Evolutionary conservation across 2,329 filamentous ascomycete genomes (phyloP).

Genomic region (Ophiostoma ips): DNA sequence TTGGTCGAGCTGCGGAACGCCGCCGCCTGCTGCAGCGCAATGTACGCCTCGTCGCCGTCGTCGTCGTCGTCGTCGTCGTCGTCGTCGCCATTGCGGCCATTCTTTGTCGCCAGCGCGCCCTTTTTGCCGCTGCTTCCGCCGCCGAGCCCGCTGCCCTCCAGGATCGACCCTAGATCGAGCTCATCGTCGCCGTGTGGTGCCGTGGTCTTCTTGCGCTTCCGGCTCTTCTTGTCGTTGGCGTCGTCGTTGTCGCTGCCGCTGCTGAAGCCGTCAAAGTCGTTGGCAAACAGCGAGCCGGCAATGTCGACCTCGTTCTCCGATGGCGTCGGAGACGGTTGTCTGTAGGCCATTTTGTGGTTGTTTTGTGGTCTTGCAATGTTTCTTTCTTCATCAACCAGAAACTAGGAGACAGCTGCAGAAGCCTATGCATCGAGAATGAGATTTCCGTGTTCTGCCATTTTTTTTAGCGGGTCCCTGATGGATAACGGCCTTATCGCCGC

Average conservation of each 20-base stretch:
- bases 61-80: constrained; percentile 31
- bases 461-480: constrained; percentile 3
- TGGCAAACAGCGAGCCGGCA: constrained; percentile 58
- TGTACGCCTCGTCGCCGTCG: constrained; percentile 75
- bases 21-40: constrained; percentile 73
- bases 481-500: constrained; percentile 5
- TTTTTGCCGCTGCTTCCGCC: constrained; percentile 18
- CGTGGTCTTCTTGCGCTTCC: constrained; percentile 14
- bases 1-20: constrained; percentile 77
- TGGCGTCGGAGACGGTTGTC: constrained; percentile 63
- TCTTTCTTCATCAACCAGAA: background rate
- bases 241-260: constrained; percentile 32
- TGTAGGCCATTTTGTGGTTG: constrained; percentile 45
- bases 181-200: constrained; percentile 26
- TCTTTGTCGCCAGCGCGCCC: background rate
- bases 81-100: constrained; percentile 41
- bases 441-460: constrained; percentile 1
- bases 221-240: constrained; percentile 24
- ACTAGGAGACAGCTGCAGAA: background rate
- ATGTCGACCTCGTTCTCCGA: constrained; percentile 94
- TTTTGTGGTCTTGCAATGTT: background rate
- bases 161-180: constrained; percentile 46
- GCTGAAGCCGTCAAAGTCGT: constrained; percentile 23
- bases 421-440: background rate
- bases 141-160: constrained; percentile 38